Conservation (phyloP, 306 rosid species). For the Ammopiptanthus mongolicus region DNA sequence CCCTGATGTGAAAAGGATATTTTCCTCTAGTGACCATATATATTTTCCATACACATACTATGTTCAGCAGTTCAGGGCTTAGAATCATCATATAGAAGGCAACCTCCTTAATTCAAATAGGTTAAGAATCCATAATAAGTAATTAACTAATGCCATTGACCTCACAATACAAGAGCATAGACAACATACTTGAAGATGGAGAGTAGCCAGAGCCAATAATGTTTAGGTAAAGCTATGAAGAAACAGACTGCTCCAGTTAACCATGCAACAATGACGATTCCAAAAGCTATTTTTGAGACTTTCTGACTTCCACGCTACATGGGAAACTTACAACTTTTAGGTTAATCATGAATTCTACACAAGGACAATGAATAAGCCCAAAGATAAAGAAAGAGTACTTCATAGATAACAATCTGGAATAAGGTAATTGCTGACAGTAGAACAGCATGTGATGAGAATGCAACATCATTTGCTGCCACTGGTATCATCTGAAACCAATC, state of each 20-base stretch:
- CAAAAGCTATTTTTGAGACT: constrained; percentile 44
- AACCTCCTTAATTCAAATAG: background rate
- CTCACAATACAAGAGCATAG: background rate
- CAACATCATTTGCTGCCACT: constrained; percentile 84
- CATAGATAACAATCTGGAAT: constrained; percentile 63
- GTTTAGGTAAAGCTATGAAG: constrained; percentile 51
- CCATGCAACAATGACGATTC: constrained; percentile 37
- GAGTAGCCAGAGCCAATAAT: constrained; percentile 63
- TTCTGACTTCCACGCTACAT: constrained; percentile 68
- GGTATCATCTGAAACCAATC: constrained; percentile 66
- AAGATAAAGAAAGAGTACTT: constrained; percentile 26
- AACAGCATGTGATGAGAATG: constrained; percentile 73
- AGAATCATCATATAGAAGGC: too few relatives aligned
- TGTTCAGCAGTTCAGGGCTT: too few relatives aligned
- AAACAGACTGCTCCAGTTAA: constrained; percentile 50
- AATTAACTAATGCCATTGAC: background rate
- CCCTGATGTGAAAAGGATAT: too few relatives aligned
- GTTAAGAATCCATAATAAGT: background rate
- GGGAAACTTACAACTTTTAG: background rate
- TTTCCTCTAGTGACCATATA: too few relatives aligned
- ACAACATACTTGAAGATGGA: constrained; percentile 14
- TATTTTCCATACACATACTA: background rate
- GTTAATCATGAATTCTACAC: background rate
- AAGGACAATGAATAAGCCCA: background rate
- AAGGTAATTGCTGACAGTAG: constrained; percentile 45